Conservation (phyloP, 176 grass and related monocot species). For the Oryza meridionalis region DNA sequence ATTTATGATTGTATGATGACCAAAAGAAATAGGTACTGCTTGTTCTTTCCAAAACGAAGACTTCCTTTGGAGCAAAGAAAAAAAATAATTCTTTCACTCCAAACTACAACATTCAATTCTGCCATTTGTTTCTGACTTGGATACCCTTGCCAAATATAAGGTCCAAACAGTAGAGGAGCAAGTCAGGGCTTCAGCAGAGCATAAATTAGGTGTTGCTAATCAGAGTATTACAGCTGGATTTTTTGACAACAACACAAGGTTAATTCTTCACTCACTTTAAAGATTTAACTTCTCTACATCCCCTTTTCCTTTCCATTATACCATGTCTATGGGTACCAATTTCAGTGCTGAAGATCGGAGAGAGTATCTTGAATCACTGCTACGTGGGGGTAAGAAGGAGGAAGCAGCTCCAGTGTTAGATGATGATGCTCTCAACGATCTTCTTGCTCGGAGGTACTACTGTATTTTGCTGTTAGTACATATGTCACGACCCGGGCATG, state of each 20-base stretch:
- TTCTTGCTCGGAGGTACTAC: constrained; percentile 85
- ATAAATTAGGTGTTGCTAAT: constrained; percentile 98
- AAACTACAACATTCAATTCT: neutral
- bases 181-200: constrained; percentile 98
- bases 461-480: constrained; percentile 18
- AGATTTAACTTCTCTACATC: neutral
- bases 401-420: constrained; percentile 87
- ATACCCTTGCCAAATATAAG: constrained; percentile 54
- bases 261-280: constrained; percentile 18
- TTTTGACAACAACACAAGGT: constrained; percentile 99
- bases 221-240: constrained; percentile 99
- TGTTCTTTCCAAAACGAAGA: constrained; percentile 18
- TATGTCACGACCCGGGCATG: neutral
- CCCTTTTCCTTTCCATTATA: constrained; percentile 14
- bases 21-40: constrained; percentile 22
- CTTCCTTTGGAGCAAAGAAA: neutral
- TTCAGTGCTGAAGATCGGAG: constrained; percentile 96
- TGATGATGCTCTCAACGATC: constrained; percentile 92
- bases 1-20: constrained; percentile 8
- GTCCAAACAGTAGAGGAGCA: constrained; percentile 93
- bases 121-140: constrained; percentile 32
- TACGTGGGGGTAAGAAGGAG: constrained; percentile 98
- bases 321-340: constrained; percentile 21
- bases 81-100: neutral
- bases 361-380: constrained; percentile 94